These are phyloP conservation scores for Talaromyces albobiverticillius DNA, from an alignment of 2,329 filamentous ascomycete species.

Conservation along the genomic window DNA sequence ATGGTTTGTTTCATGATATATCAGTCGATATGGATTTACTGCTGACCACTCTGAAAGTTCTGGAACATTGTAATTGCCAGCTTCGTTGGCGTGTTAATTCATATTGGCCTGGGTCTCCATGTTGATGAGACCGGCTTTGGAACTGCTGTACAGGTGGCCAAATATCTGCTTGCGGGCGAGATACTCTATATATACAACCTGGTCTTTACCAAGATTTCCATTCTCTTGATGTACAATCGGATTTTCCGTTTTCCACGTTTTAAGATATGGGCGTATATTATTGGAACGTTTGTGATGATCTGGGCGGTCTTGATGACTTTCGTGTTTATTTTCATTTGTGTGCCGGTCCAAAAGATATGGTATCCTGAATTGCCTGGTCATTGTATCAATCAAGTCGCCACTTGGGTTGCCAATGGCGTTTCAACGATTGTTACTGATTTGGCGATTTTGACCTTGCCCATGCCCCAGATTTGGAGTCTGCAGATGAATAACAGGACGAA, in stretches of 20 bases:
- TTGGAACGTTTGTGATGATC: conserved; percentile 23
- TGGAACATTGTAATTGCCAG: conserved; percentile 38
- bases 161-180: conserved; percentile 39
- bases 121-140: conserved; percentile 36
- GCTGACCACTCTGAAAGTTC: conserved; percentile 11
- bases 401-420: conserved; percentile 25
- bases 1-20: conserved; percentile 35
- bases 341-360: conserved; percentile 28
- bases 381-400: conserved; percentile 28
- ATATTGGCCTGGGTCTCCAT: conserved; percentile 48
- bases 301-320: conserved; percentile 29
- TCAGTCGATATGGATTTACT: not conserved
- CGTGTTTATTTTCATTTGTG: conserved; percentile 28
- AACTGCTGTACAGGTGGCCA: conserved; percentile 29
- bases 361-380: conserved; percentile 23
- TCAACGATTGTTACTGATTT: conserved; percentile 26
- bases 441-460: conserved; percentile 23
- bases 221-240: conserved; percentile 28
- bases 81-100: conserved; percentile 50
- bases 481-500: conserved; percentile 23
- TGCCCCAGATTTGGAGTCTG: conserved; percentile 28
- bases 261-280: conserved; percentile 27
- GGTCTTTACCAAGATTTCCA: conserved; percentile 27
- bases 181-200: conserved; percentile 37
- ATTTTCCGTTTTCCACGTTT: conserved; percentile 27